These are phyloP conservation scores for Panicum virgatum DNA, from an alignment of 202 grass and related monocot species.

Conservation along the genomic window DNA sequence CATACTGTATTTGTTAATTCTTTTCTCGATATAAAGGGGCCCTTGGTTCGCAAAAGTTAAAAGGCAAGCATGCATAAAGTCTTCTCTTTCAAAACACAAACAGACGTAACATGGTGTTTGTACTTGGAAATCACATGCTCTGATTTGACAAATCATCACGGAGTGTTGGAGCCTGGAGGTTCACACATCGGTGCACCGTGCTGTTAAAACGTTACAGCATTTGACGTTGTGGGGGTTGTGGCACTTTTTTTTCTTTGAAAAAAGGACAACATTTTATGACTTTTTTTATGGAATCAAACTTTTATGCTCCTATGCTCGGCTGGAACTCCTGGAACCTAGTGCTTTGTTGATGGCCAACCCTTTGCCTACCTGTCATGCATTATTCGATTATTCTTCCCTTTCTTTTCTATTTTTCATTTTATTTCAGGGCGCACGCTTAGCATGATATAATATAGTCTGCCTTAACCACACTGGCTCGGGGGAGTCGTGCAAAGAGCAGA, in stretches of 20 bases:
- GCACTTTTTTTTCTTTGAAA: not conserved
- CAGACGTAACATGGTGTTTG: not conserved
- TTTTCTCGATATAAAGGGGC: not conserved
- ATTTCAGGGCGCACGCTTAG: not conserved
- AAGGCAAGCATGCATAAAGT: not conserved
- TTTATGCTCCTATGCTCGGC: slow-evolving; percentile 25
- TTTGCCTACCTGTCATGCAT: slow-evolving; percentile 29
- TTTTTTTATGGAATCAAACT: slow-evolving; percentile 6
- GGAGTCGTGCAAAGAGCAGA: too few species aligned
- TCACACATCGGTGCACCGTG: not conserved
- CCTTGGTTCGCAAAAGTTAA: not conserved
- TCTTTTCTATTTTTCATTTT: not conserved
- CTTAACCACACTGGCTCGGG: not conserved
- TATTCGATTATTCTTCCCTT: slow-evolving; percentile 7
- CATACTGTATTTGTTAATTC: not conserved
- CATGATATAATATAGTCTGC: not conserved
- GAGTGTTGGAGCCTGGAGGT: not conserved
- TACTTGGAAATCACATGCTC: not conserved
- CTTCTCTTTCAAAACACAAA: not conserved
- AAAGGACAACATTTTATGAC: not conserved
- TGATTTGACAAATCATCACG: not conserved
- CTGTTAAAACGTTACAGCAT: not conserved
- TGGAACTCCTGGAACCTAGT: slow-evolving; percentile 34
- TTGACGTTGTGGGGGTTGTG: not conserved
- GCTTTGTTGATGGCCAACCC: slow-evolving; percentile 26